Evolutionary conservation across 1,139 yeast species (phyloP), one percentile per base, ranked within the genome.

Genomic region (Pichia norvegensis): DNA sequence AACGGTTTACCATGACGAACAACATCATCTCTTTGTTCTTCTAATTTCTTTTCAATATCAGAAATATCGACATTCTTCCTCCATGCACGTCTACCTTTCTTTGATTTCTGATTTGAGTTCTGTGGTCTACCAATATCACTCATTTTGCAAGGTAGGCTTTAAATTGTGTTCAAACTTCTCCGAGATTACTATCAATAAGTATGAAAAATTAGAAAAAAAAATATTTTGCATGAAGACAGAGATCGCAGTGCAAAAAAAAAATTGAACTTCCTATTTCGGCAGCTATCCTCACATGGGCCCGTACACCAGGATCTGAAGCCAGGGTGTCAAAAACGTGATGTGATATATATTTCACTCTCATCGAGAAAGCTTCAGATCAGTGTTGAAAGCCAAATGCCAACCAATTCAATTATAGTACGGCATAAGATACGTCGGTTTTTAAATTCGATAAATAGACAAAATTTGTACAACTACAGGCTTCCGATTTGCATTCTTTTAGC

Each of bases 11-110:
- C 96, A 51, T 79, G 74, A 33, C 76, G 72, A 46, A 84, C 73
- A 57, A 84, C 77, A 50, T 78, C 76, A 46, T 85, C 94, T 47
- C 87, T 72, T 45, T 74, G 72, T 41, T 76, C 79, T 54, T 83
- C 94, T 42, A 92, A 68, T 8, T 81, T 84, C 38, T 68, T 66
- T 60, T 85, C 88, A 44, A 92, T 69, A 51, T 87, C 96, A 22
- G 78, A 79, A 25, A 92, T 69, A 61, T 92, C 95, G 49, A 92
- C 85, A 64, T 92, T 86, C 67, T 92, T 92, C 65, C 97, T 81
- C 98, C 98, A 92, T 7, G 97, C 85, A 62, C 76, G 81, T 72
- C 85, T 90, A 45, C 96, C 95, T 70, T 92, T 92, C 59, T 97
- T 76, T 7, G 96, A 85, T 8, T 82, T 64, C 65, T 87, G 96